Evolutionary conservation across 495 filamentous ascomycete species (phyloP).

Genomic region (Geopyxis carbonaria): DNA sequence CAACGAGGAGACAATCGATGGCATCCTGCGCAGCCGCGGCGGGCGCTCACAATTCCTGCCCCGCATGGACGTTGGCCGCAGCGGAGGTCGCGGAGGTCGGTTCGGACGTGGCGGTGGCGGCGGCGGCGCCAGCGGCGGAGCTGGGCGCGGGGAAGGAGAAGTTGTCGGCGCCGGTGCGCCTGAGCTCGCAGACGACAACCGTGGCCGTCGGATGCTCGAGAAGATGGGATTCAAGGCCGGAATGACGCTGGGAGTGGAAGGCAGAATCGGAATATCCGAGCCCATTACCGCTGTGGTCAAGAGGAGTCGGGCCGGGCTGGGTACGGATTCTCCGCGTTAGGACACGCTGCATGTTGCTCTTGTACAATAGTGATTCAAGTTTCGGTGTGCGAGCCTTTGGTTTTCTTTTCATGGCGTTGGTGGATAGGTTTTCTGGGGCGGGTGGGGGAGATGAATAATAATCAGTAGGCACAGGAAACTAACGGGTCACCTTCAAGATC

Average conservation of each 20-base stretch:
- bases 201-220: conserved; percentile 73
- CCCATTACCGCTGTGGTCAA: conserved; percentile 83
- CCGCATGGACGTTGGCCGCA: conserved; percentile 22
- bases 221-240: conserved; percentile 95
- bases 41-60: conserved; percentile 28
- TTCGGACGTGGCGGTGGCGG: conserved; percentile 28
- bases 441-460: too few relatives aligned
- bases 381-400: too few relatives aligned
- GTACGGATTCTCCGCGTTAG: too few relatives aligned
- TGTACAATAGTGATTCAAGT: too few relatives aligned
- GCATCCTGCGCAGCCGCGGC: conserved; percentile 30
- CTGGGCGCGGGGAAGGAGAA: conserved; percentile 81
- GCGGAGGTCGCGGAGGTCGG: neutral
- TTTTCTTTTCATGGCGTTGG: too few relatives aligned
- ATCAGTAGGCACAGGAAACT: too few relatives aligned
- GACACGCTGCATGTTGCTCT: neutral
- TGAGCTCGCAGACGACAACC: conserved; percentile 69
- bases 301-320: conserved; percentile 66
- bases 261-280: conserved; percentile 75
- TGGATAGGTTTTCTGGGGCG: too few relatives aligned
- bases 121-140: too few relatives aligned
- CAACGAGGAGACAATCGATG: conserved; percentile 25
- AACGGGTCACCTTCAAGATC: too few relatives aligned
- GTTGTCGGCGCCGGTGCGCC: conserved; percentile 70
- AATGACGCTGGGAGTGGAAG: conserved; percentile 61